Base-by-base conservation (phyloP, 768 basidiomycete species). In the Tricholoma saponaceum region DNA sequence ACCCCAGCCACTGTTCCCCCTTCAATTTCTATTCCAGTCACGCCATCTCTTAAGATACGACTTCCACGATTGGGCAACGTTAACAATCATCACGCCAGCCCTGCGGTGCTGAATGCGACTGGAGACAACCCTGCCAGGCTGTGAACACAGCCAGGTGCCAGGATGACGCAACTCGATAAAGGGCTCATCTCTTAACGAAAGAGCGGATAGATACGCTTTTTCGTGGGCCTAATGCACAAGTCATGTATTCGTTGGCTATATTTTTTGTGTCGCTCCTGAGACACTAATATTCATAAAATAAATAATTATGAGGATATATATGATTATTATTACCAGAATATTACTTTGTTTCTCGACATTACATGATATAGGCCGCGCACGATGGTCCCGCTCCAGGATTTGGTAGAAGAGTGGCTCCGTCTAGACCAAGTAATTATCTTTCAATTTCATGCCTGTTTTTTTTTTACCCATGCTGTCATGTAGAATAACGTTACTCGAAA, bases 21-120 rank as follows among this genome's bases (percentile, higher is more conserved):
- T 47, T 66, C 71, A 28, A 62, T 70, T 51, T 66, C 68, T 33
- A 57, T 63, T 43, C 70, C 75, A 13, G 61, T 70, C 30, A 75
- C 79, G 0, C 79, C 81, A n/a, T 78, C 79, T 22, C 77, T 83
- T 53, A 82, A 82, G 64, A 83, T 83, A 52, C 78, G 82, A 37
- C 76, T 83, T 52, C 81, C 81, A 16, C 75, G 75, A n/a, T 69
- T 80, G 55, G 78, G 72, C 58, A 74, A 68, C 49, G 62, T 69
- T 30, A 58, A 62, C 33, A 57, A 66, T 41, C 51, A 57, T 55
- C 55, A 60, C 13, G 53, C 63, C 30, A 62, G 62, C 56, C 62
- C 60, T 47, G 59, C 60, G 12, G 60, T 63, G 25, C 54, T 61
- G 51, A 70, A 67, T 52, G 57, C 57, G 47, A 66, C 63, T 51